Conservation (phyloP, 108 stramenopile species). For the Cylindrotheca closterium region DNA sequence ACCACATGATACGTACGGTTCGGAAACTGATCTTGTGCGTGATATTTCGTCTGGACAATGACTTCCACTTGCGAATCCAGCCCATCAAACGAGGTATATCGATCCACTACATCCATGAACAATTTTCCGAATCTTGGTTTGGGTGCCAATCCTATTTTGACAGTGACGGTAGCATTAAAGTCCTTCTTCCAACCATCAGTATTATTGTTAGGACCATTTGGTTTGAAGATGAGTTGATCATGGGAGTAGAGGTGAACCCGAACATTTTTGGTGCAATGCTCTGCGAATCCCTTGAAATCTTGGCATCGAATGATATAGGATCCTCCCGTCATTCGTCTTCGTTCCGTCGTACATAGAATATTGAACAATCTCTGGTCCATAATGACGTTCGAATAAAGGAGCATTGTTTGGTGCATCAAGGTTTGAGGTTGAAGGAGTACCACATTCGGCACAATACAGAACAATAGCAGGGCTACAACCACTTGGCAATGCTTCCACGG, state of each 20-base stretch:
- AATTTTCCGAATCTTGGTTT: constrained; percentile 11
- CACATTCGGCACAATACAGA: too few relatives aligned
- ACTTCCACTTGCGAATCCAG: background rate
- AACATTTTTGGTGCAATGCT: constrained; percentile 5
- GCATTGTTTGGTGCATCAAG: too few relatives aligned
- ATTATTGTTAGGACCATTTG: too few relatives aligned
- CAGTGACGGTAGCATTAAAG: constrained; percentile 8
- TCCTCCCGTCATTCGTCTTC: constrained; percentile 8
- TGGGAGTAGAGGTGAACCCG: background rate
- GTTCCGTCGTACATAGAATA: constrained; percentile 13
- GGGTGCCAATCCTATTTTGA: background rate
- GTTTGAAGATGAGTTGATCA: too few relatives aligned
- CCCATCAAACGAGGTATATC: constrained; percentile 2
- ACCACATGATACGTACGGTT: constrained; percentile 7
- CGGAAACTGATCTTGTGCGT: constrained; percentile 2
- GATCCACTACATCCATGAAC: constrained; percentile 17
- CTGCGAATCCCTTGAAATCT: constrained; percentile 10
- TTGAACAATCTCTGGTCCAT: background rate
- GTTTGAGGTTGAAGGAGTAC: too few relatives aligned
- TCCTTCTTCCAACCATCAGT: too few relatives aligned
- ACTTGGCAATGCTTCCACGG: too few relatives aligned
- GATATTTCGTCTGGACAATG: constrained; percentile 10
- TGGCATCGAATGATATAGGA: constrained; percentile 16
- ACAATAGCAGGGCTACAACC: too few relatives aligned
- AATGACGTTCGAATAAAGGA: too few relatives aligned